Evolutionary conservation across 139 green algal genomes (phyloP), one percentile per base, ranked within the genome.

Genomic region (Tetradesmus obliquus): DNA sequence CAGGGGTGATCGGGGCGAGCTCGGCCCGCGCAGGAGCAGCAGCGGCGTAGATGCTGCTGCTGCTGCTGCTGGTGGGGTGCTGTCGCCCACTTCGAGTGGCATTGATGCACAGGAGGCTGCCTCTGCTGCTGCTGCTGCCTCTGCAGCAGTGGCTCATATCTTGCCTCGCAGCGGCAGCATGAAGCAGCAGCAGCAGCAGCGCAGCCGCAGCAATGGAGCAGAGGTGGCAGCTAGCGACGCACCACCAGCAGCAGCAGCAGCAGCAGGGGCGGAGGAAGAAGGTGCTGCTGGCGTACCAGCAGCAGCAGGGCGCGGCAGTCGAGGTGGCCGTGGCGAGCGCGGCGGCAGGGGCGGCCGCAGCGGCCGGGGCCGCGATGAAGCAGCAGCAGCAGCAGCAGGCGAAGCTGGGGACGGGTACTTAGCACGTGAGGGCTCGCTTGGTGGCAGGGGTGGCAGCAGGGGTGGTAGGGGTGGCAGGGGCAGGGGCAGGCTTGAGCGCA

Each of bases 91-190:
- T n/a, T 76, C 74, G 3, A 82, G 24, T 5, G 84, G 84, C 51
- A 88, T 88, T 24, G 84, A 88, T 88, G 58, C 84, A 3, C 24
- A 66, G n/a, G 84, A 88, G 20, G 84, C 84, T 32, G 84, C 84
- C 19, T 51, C 53, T 55, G 84, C 84, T 15, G 57, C 51, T 79
- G 84, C 84, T 58, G 84, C 84, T 88, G 84, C 84, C 6, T 76
- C 20, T 58, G 84, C 84, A 57, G 84, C 84, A 79, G 84, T 88
- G 1, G 84, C 84, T 0, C n/a, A 88, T 10, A 88, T 88, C 58
- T 53, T 74, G 20, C 60, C 82, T 4, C 84, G 12, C 17, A 76
- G 66, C 20, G 84, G n/a, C 22, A 82, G 74, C 20, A 55, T 51
- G 9, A 82, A 82, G 74, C 60, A 45, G 32, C 66, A 82, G 74